Evolutionary conservation across 768 basidiomycete species (phyloP).

Genomic region (Steccherinum ochraceum): DNA sequence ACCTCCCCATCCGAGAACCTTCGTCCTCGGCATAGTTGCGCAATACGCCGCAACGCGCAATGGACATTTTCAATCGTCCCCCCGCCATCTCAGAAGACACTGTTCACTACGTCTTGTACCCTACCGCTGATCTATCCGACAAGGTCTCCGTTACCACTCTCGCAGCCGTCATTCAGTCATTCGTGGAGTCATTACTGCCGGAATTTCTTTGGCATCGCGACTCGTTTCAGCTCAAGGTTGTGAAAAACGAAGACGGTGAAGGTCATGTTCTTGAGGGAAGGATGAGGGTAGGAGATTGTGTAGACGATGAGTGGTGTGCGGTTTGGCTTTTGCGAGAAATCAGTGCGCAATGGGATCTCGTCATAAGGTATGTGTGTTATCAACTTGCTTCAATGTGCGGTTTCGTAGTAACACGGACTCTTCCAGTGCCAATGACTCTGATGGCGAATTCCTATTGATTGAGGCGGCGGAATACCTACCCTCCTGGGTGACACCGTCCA

Average conservation of each 20-base stretch:
- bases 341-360: conserved; percentile 72
- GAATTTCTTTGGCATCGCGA: conserved; percentile 82
- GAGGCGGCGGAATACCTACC: conserved; percentile 92
- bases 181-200: conserved; percentile 48
- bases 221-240: conserved; percentile 70
- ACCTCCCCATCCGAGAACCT: too few relatives aligned
- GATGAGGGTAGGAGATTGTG: conserved; percentile 90
- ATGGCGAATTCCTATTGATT: conserved; percentile 94
- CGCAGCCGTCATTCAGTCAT: conserved; percentile 58
- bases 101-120: conserved; percentile 70
- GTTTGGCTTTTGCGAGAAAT: conserved; percentile 86
- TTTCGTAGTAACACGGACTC: not conserved
- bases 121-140: conserved; percentile 46
- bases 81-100: conserved; percentile 86
- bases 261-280: conserved; percentile 69
- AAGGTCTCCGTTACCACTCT: conserved; percentile 56
- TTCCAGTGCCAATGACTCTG: conserved; percentile 72
- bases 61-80: conserved; percentile 63
- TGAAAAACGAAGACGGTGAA: conserved; percentile 35
- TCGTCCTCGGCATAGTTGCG: too few relatives aligned
- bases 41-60: too few relatives aligned
- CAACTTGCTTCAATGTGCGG: not conserved
- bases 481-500: conserved; percentile 85
- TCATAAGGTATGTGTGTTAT: conserved; percentile 55
- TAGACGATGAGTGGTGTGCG: conserved; percentile 97